phyloP scores from a whole-genome alignment of 2,329 filamentous ascomycete species.

The Aspergillus sp. region DNA sequence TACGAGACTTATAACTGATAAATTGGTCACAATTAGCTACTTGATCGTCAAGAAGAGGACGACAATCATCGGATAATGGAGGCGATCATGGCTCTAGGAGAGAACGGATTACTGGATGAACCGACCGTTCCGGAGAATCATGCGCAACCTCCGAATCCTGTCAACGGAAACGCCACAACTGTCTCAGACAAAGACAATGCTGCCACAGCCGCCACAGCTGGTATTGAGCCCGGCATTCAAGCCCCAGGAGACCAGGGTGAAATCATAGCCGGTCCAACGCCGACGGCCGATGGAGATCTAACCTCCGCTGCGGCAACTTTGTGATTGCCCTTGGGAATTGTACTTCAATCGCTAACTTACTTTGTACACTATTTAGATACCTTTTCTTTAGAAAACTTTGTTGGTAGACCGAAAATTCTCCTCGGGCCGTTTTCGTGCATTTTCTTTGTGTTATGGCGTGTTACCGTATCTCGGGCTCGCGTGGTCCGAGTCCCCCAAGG shows the following conservation, averaged over 20 bases:
- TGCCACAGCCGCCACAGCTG: background rate
- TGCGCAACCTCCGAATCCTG: background rate
- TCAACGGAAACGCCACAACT: background rate
- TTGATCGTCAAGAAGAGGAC: constrained; percentile 38
- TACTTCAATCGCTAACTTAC: no score
- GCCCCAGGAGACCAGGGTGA: background rate
- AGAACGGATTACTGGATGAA: constrained; percentile 33
- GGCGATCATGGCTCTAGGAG: constrained; percentile 37
- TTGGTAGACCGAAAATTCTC: no score
- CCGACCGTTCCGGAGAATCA: background rate
- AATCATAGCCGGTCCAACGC: background rate
- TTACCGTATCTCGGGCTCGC: background rate
- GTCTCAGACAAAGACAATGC: background rate
- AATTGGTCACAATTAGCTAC: constrained; percentile 21
- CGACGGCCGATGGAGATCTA: background rate
- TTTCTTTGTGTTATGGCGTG: background rate
- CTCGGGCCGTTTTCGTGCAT: no score
- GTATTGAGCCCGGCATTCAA: no score
- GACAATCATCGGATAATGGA: constrained; percentile 36
- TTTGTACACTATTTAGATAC: background rate
- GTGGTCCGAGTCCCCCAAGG: background rate
- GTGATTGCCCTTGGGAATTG: no score
- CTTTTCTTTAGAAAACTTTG: no score
- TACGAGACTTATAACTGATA: constrained; percentile 3
- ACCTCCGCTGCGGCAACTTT: background rate